phyloP scores from a whole-genome alignment of 2,329 filamentous ascomycete species.

The Talaromyces verruculosus region DNA sequence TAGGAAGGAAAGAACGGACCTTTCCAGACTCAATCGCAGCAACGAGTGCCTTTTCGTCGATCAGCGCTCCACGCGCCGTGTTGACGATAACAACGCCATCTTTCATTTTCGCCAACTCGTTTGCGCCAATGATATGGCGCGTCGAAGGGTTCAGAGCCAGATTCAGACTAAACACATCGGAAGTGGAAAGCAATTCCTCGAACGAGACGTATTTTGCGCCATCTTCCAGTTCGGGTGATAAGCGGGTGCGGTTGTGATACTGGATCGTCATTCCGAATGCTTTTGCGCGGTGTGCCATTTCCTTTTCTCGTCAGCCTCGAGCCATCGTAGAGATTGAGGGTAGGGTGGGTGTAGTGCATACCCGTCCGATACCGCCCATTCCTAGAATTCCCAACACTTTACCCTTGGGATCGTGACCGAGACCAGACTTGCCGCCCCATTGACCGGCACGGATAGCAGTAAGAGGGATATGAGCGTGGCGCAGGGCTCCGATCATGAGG shows the following conservation, averaged over 20 bases:
- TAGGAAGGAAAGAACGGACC: conserved; percentile 28
- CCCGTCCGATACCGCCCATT: conserved; percentile 51
- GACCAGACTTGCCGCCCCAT: conserved; percentile 43
- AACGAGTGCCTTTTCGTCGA: conserved; percentile 50
- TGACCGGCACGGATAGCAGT: conserved; percentile 43
- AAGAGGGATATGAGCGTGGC: conserved; percentile 46
- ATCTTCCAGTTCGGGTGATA: conserved; percentile 42
- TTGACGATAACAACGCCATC: conserved; percentile 48
- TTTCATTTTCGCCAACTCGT: conserved; percentile 49
- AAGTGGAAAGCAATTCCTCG: conserved; percentile 46
- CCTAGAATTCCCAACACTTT: conserved; percentile 50
- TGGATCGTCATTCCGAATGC: conserved; percentile 50
- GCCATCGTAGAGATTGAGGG: neutral
- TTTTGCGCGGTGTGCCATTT: conserved; percentile 47
- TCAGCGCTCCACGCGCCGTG: conserved; percentile 46
- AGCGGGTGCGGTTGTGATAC: conserved; percentile 48
- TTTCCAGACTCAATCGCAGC: conserved; percentile 47
- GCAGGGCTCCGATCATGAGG: conserved; percentile 49
- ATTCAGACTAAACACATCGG: conserved; percentile 50
- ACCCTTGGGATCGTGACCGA: conserved; percentile 48
- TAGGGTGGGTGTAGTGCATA: conserved; percentile 25
- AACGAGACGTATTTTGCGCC: conserved; percentile 48
- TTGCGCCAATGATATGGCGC: conserved; percentile 48
- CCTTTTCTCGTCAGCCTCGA: conserved; percentile 30
- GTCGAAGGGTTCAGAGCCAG: conserved; percentile 47